Evolutionary conservation across 139 green algal genomes (phyloP).

Genomic region (Closterium sp.): DNA sequence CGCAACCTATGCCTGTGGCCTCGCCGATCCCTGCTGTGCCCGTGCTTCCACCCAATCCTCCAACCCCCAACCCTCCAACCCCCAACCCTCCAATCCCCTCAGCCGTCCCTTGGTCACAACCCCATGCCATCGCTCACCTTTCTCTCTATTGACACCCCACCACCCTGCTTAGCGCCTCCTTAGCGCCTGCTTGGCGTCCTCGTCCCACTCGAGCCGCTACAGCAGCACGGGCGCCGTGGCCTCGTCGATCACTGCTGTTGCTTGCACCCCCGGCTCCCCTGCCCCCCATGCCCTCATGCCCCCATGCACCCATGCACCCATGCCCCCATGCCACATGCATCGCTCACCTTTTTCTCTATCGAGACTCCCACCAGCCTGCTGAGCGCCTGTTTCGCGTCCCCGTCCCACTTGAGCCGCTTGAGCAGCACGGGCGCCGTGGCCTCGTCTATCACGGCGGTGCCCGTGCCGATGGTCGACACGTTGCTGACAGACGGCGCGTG

Average conservation of each 20-base stretch:
- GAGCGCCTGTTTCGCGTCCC: neutral
- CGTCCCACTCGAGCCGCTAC: neutral
- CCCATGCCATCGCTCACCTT: slow-evolving; percentile 1
- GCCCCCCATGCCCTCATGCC: no score
- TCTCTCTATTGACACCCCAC: neutral
- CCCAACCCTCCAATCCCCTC: neutral
- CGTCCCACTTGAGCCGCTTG: neutral
- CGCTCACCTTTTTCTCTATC: neutral
- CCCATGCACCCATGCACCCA: no score
- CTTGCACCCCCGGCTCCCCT: no score
- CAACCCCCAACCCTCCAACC: neutral
- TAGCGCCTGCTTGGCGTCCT: neutral
- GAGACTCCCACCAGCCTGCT: neutral
- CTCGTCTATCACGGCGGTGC: neutral
- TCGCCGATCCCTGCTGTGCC: no score
- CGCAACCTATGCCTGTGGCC: no score
- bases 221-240: neutral
- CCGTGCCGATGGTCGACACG: neutral
- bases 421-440: neutral
- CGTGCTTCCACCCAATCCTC: neutral
- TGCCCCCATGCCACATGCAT: neutral
- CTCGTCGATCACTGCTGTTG: neutral
- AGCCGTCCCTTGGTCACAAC: no score
- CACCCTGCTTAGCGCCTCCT: no score
- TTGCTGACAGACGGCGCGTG: neutral